Conservation (phyloP, 208 protist species). For the Trypanosoma melophagium region DNA sequence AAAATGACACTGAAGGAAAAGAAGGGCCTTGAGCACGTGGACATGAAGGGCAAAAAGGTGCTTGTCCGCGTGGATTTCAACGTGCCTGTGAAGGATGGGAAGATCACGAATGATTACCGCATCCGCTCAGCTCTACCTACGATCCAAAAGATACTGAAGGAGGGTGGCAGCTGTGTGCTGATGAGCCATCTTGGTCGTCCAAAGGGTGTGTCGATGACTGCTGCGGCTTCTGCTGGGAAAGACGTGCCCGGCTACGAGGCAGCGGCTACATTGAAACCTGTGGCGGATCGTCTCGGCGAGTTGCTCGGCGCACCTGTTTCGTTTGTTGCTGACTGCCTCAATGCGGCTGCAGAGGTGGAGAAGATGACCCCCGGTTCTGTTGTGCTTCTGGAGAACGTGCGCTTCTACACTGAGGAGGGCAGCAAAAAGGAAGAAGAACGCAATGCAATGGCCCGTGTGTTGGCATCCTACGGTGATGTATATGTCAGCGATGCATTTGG, state of each 20-base stretch:
- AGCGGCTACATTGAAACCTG: conserved; percentile 72
- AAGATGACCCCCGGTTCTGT: too few species aligned
- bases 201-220: conserved; percentile 84
- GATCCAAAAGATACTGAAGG: conserved; percentile 93
- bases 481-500: conserved; percentile 99
- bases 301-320: conserved; percentile 47
- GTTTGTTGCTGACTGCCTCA: conserved; percentile 85
- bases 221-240: conserved; percentile 21
- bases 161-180: conserved; percentile 89
- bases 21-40: conserved; percentile 74
- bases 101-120: conserved; percentile 93
- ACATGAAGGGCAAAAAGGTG: conserved; percentile 92
- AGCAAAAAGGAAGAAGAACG: conserved; percentile 82
- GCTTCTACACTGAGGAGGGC: conserved; percentile 98
- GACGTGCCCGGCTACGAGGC: conserved; percentile 45
- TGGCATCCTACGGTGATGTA: conserved; percentile 95
- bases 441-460: conserved; percentile 80
- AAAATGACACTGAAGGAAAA: conserved; percentile 62
- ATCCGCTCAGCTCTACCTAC: conserved; percentile 95
- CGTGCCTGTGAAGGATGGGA: conserved; percentile 90
- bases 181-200: conserved; percentile 98
- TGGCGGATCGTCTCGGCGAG: conserved; percentile 70
- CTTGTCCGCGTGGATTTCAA: conserved; percentile 98
- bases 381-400: conserved; percentile 99
- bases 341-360: conserved; percentile 67